These are phyloP conservation scores for Camellia oleifera DNA, from an alignment of 179 eudicot genomes.

Conservation along the genomic window DNA sequence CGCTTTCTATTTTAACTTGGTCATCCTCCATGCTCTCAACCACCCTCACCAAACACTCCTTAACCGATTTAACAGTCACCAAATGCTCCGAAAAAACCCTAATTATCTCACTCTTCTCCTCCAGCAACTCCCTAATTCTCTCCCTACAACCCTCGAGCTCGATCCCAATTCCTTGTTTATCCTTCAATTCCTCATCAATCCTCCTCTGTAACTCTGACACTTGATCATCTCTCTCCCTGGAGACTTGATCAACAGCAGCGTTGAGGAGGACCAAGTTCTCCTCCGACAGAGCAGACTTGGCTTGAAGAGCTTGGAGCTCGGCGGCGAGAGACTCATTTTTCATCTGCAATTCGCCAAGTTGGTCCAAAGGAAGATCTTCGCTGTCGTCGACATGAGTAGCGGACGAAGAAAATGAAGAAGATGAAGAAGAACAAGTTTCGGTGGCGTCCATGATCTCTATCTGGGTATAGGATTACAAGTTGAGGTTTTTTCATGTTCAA, in stretches of 20 bases:
- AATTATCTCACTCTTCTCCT: conserved; percentile 11
- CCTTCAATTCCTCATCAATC: conserved; percentile 7
- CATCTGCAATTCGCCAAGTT: neutral
- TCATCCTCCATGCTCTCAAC: conserved; percentile 18
- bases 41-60: conserved; percentile 37
- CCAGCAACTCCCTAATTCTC: conserved; percentile 11
- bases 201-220: neutral
- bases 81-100: conserved; percentile 9
- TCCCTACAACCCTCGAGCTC: conserved; percentile 13
- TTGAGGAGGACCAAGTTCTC: conserved; percentile 3
- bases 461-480: neutral
- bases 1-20: conserved; percentile 14
- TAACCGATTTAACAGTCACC: conserved; percentile 22
- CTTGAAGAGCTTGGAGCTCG: conserved; percentile 17
- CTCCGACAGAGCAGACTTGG: conserved; percentile 1
- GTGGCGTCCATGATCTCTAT: conserved; percentile 12
- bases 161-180: neutral
- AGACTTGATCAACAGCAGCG: neutral
- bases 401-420: neutral
- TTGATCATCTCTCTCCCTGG: conserved; percentile 9
- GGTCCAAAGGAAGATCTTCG: conserved; percentile 5
- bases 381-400: neutral
- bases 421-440: neutral
- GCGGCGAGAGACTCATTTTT: conserved; percentile 10
- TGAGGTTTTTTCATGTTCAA: neutral